Base-by-base conservation (phyloP, 345 rosid genomes). In the Cardamine resedifolia region DNA sequence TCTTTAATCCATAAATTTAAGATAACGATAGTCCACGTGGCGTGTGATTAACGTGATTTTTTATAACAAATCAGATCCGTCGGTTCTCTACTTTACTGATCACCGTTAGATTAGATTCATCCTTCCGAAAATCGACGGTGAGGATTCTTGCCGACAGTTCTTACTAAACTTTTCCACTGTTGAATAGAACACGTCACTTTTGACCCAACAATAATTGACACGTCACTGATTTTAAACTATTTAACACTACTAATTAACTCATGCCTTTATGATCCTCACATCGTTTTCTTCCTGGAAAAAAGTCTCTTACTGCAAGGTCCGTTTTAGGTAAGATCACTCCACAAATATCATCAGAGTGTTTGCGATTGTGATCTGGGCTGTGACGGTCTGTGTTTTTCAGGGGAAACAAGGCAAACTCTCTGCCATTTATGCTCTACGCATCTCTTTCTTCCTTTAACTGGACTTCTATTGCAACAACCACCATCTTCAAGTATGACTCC, bases 371-470 rank as follows among this genome's bases (percentile, higher is more conserved):
- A n/a, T 11, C 23, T 31, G 0, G 58, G 58, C 12, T 68, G n/a
- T 52, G 30, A 20, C 20, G 65, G 57, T 50, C 12, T 51, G 7
- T 64, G 68, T 57, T 70, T 76, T 15, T 24, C 38, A 0, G 66
- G 75, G 1, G 79, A 70, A 47, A 76, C 79, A 34, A 75, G 74
- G 53, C 39, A 66, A 63, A 76, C 82, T 79, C 84, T 75, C n/a
- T n/a, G 85, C 48, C 94, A 88, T 73, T 86, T 87, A 68, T 90
- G 96, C 60, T 81, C 78, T n/a, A 75, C 31, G 28, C 98, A 93
- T 75, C 97, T 87, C 75, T 85, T 86, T 79, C 87, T 84, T 55
- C 94, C 87, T 57, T 55, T 65, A 19, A 80, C 80, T 5, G 92
- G 87, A 7, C 70, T 80, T 61, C 20, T 72, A 58, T 16, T 60